Conservation (phyloP, 2,329 filamentous ascomycete genomes). For the Aspergillus proliferans region DNA sequence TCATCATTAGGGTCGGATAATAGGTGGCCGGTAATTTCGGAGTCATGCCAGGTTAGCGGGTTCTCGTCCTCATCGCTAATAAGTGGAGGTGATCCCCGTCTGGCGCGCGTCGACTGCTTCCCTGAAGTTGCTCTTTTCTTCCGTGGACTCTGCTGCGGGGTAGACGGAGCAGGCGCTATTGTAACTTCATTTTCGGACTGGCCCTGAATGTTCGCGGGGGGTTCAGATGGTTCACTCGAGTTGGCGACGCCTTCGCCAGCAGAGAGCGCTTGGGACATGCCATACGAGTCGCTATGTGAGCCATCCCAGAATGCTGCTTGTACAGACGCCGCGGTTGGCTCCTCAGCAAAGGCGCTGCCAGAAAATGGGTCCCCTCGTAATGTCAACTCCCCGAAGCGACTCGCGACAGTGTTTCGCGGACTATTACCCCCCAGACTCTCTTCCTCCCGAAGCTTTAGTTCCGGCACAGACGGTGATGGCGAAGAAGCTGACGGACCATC, state of each 20-base stretch:
- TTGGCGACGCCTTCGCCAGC: slow-evolving; percentile 5
- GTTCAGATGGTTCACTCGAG: slow-evolving; percentile 7
- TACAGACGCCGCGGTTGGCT: slow-evolving; percentile 3
- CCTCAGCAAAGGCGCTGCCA: slow-evolving; percentile 9
- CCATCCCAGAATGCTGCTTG: slow-evolving; percentile 11
- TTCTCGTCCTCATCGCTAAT: slow-evolving; percentile 19
- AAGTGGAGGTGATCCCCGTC: slow-evolving; percentile 30
- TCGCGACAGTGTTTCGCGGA: slow-evolving; percentile 34
- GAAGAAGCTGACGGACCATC: slow-evolving; percentile 28
- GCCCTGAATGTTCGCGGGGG: slow-evolving; percentile 5
- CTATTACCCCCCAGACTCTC: slow-evolving; percentile 29
- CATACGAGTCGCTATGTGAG: slow-evolving; percentile 4
- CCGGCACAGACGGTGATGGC: slow-evolving; percentile 29
- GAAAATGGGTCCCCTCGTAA: slow-evolving; percentile 26
- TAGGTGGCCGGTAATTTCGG: slow-evolving; percentile 58
- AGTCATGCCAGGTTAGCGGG: slow-evolving; percentile 50
- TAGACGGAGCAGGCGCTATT: slow-evolving; percentile 10
- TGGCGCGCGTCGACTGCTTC: slow-evolving; percentile 19
- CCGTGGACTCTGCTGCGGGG: slow-evolving; percentile 18
- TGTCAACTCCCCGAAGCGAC: slow-evolving; percentile 35
- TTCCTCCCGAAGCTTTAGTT: slow-evolving; percentile 25
- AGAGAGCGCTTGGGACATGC: slow-evolving; percentile 16
- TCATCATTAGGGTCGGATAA: slow-evolving; percentile 54
- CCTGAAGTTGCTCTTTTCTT: slow-evolving; percentile 16
- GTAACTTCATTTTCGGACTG: slow-evolving; percentile 5